A percentile compares a stretch with the other conserved stretches of the same genome.
phyloP scores from a whole-genome alignment of 108 stramenopile species.

The Conticribra guillardii region DNA sequence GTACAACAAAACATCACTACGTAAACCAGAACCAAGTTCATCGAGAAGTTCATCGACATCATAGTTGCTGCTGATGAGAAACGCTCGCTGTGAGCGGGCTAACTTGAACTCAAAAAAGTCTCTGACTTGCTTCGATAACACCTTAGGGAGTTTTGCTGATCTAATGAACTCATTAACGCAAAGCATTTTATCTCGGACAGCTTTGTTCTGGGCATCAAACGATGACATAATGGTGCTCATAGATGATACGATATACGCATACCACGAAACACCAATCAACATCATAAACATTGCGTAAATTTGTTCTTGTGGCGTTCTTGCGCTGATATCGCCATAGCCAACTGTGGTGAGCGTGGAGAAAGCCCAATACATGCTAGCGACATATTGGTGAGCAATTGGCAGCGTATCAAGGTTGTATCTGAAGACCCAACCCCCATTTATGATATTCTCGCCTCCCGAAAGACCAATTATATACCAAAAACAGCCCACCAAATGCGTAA shows the following conservation, averaged over 20 bases:
- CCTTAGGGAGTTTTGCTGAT: slow-evolving; percentile 30
- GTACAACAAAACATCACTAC: slow-evolving; percentile 44
- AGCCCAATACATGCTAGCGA: slow-evolving; percentile 51
- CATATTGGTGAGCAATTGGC: slow-evolving; percentile 25
- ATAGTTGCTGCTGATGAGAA: slow-evolving; percentile 38
- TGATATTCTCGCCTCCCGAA: slow-evolving; percentile 20
- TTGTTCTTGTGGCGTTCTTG: slow-evolving; percentile 46
- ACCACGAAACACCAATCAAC: slow-evolving; percentile 53
- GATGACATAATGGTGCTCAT: slow-evolving; percentile 47
- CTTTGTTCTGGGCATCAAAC: slow-evolving; percentile 38
- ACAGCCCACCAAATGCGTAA: slow-evolving; percentile 56
- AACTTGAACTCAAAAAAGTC: slow-evolving; percentile 37
- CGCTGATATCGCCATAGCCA: slow-evolving; percentile 56
- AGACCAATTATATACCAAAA: slow-evolving; percentile 54
- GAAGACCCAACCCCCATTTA: slow-evolving; percentile 40
- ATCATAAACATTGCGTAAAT: slow-evolving; percentile 50
- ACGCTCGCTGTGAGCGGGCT: slow-evolving; percentile 9
- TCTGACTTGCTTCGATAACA: slow-evolving; percentile 23
- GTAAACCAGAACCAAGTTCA: slow-evolving; percentile 31
- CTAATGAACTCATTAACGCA: slow-evolving; percentile 44
- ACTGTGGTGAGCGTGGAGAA: slow-evolving; percentile 58
- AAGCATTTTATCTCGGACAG: slow-evolving; percentile 38
- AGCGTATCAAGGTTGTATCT: slow-evolving; percentile 23
- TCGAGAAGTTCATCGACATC: slow-evolving; percentile 42
- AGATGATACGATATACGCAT: slow-evolving; percentile 44